Percentiles rank a stretch among this genome's conserved stretches.
phyloP scores from a whole-genome alignment of 2,329 filamentous ascomycete species.

The Botrytis pseudocinerea region DNA sequence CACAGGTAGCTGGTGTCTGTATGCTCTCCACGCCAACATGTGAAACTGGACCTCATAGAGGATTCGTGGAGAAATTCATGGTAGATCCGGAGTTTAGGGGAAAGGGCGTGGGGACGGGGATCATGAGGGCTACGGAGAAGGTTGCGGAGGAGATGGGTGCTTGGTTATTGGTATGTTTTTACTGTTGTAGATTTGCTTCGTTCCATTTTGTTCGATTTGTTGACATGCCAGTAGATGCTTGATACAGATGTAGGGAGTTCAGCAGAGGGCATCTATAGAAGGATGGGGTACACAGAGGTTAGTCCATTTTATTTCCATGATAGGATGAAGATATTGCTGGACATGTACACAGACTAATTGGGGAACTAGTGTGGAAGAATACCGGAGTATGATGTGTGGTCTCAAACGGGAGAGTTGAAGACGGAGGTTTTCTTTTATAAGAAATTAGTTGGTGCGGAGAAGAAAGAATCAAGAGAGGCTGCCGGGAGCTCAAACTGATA shows the following conservation, averaged over 20 bases:
- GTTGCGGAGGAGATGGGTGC: background rate
- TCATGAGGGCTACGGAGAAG: conserved; percentile 56
- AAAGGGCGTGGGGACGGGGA: conserved; percentile 51
- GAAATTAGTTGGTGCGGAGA: conserved; percentile 43
- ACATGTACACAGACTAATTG: background rate
- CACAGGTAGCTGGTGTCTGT: background rate
- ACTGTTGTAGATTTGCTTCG: background rate
- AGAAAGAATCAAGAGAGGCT: background rate
- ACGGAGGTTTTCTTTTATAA: conserved; percentile 61
- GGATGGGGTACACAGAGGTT: conserved; percentile 56
- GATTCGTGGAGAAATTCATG: conserved; percentile 58
- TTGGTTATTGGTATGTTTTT: background rate
- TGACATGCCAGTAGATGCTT: conserved; percentile 39
- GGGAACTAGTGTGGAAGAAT: conserved; percentile 47
- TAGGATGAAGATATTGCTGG: background rate
- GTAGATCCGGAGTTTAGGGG: conserved; percentile 53
- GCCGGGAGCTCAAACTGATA: background rate
- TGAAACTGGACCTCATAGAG: conserved; percentile 59
- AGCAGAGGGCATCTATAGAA: conserved; percentile 55
- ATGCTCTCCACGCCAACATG: conserved; percentile 46
- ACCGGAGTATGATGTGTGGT: conserved; percentile 54
- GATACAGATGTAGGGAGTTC: conserved; percentile 54
- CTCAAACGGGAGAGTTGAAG: conserved; percentile 49
- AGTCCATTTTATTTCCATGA: background rate
- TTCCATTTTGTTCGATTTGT: background rate